Percentiles rank a stretch among this genome's conserved stretches.
Evolutionary conservation across 345 rosid genomes (phyloP).

Genomic region (Aegle marmelos): DNA sequence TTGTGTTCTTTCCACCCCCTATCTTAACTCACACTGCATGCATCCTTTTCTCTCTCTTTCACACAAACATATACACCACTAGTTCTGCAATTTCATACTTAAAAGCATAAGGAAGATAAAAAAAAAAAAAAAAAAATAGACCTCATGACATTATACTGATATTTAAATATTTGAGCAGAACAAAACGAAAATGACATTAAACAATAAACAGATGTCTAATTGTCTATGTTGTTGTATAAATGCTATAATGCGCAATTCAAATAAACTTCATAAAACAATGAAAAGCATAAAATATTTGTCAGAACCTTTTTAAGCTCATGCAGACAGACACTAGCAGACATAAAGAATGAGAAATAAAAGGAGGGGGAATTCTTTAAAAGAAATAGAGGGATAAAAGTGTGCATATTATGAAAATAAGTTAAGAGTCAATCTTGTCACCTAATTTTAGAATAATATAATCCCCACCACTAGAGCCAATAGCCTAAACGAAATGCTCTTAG

Average conservation of each 20-base stretch:
- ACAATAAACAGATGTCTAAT: neutral
- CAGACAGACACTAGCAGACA: neutral
- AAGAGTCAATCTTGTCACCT: too few relatives aligned
- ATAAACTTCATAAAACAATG: conserved; percentile 3
- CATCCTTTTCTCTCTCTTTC: neutral
- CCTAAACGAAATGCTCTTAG: neutral
- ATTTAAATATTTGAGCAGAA: neutral
- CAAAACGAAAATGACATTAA: neutral
- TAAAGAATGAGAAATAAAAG: neutral
- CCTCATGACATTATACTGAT: neutral
- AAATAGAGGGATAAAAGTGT: neutral
- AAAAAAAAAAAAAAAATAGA: neutral
- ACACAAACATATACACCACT: neutral
- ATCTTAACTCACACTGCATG: conserved; percentile 19
- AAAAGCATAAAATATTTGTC: neutral
- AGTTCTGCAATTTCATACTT: conserved; percentile 6
- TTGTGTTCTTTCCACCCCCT: conserved; percentile 16
- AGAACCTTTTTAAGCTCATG: neutral
- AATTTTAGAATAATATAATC: too few relatives aligned
- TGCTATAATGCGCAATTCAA: neutral
- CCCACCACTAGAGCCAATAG: neutral
- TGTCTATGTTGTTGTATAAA: neutral
- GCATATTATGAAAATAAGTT: neutral
- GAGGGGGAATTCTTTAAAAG: neutral
- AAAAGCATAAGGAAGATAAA: conserved; percentile 6